These are phyloP conservation scores for Carex pumila DNA, from an alignment of 176 grass and related monocot species.

Conservation along the genomic window DNA sequence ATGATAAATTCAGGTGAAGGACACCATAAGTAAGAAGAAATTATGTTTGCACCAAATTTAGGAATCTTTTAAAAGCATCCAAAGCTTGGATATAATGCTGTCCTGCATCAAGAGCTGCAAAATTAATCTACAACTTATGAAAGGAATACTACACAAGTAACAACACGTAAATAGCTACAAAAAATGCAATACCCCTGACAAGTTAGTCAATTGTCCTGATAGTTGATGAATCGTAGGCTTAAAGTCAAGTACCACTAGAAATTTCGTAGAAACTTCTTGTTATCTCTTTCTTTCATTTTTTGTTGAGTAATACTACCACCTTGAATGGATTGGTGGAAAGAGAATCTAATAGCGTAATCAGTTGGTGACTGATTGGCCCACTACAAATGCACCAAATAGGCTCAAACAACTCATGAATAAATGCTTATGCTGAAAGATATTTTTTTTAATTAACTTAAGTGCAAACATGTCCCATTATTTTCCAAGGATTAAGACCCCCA, in stretches of 20 bases:
- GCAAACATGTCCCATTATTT: constrained; percentile 2
- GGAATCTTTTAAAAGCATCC: background rate
- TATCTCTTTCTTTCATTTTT: background rate
- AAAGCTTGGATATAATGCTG: background rate
- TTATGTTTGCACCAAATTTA: background rate
- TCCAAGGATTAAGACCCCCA: background rate
- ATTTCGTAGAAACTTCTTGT: background rate
- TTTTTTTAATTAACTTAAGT: constrained; percentile 1
- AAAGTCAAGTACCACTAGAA: background rate
- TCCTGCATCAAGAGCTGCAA: background rate
- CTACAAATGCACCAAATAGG: constrained; percentile 16
- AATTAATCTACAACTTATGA: background rate
- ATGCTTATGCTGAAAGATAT: background rate
- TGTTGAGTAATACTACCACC: background rate
- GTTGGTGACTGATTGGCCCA: constrained; percentile 18
- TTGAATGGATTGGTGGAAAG: background rate
- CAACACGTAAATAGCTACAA: background rate
- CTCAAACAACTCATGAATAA: background rate
- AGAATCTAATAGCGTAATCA: background rate
- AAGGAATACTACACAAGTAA: background rate
- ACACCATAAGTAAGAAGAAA: too few species aligned
- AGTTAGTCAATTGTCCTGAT: background rate
- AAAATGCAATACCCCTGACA: background rate
- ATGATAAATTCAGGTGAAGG: background rate
- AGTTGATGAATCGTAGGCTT: background rate